A percentile compares a stretch with the other conserved stretches of the same genome.
phyloP scores from a whole-genome alignment of 257 asterid genomes.

The Ophiorrhiza pumila region DNA sequence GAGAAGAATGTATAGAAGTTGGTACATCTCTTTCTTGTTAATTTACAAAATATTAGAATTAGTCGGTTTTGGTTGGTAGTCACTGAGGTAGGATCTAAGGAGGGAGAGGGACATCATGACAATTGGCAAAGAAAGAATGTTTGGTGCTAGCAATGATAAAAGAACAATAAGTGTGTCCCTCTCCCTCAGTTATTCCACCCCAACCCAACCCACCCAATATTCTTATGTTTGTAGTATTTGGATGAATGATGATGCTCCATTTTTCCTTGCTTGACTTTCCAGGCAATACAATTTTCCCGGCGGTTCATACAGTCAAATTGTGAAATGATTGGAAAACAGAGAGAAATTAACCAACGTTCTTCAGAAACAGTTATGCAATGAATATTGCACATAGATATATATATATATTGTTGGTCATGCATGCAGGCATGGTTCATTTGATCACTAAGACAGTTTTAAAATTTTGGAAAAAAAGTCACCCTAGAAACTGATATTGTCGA shows the following conservation, averaged over 20 bases:
- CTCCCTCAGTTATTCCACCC: conserved; percentile 17
- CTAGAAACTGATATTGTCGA: no score
- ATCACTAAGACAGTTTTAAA: no score
- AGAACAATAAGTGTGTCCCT: conserved; percentile 18
- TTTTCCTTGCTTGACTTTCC: conserved; percentile 2
- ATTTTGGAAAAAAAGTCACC: no score
- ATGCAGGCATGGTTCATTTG: no score
- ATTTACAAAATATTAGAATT: not conserved
- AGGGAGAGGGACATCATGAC: no score
- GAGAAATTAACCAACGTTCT: not conserved
- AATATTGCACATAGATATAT: not conserved
- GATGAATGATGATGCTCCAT: conserved; percentile 10
- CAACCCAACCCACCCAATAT: not conserved
- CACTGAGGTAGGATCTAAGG: conserved; percentile 1
- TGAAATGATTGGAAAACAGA: not conserved
- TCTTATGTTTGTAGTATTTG: not conserved
- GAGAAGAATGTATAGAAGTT: not conserved
- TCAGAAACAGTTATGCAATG: not conserved
- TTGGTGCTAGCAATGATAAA: conserved; percentile 21
- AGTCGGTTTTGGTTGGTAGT: not conserved
- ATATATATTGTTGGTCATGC: not conserved
- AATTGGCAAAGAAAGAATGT: conserved; percentile 8
- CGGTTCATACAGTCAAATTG: not conserved
- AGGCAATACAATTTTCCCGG: not conserved
- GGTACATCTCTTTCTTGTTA: no score